These are phyloP conservation scores for Colletotrichum phormii DNA, from an alignment of 2,329 filamentous ascomycete species.

Conservation along the genomic window DNA sequence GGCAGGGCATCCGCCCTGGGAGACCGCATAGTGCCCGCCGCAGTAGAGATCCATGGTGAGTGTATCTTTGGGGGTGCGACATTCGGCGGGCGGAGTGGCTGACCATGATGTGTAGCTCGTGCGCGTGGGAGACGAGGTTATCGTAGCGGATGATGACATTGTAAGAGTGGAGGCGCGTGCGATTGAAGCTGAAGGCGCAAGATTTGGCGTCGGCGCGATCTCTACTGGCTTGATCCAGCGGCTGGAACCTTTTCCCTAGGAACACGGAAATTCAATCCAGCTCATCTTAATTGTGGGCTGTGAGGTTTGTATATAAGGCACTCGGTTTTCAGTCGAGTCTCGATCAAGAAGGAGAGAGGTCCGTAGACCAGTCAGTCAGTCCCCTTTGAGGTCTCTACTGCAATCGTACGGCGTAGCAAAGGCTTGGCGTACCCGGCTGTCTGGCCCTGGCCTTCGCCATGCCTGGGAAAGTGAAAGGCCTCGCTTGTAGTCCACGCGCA, in stretches of 20 bases:
- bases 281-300: background rate
- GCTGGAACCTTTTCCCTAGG: background rate
- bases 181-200: too few relatives aligned
- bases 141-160: too few relatives aligned
- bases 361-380: too few relatives aligned
- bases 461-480: background rate
- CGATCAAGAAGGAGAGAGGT: too few relatives aligned
- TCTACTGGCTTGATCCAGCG: background rate
- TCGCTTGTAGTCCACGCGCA: background rate
- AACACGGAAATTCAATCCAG: background rate
- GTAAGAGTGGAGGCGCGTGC: too few relatives aligned
- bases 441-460: background rate
- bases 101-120: too few relatives aligned
- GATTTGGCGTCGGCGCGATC: background rate
- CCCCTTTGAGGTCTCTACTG: background rate
- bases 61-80: background rate
- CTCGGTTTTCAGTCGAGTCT: background rate
- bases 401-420: background rate
- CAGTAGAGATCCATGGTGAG: background rate
- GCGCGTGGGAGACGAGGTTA: too few relatives aligned
- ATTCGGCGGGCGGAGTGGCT: background rate
- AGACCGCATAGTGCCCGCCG: background rate
- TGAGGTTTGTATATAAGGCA: background rate
- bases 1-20: slow-evolving; percentile 6
- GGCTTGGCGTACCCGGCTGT: background rate